Evolutionary conservation across 179 eudicot species (phyloP).

Genomic region (Silene coronaria): DNA sequence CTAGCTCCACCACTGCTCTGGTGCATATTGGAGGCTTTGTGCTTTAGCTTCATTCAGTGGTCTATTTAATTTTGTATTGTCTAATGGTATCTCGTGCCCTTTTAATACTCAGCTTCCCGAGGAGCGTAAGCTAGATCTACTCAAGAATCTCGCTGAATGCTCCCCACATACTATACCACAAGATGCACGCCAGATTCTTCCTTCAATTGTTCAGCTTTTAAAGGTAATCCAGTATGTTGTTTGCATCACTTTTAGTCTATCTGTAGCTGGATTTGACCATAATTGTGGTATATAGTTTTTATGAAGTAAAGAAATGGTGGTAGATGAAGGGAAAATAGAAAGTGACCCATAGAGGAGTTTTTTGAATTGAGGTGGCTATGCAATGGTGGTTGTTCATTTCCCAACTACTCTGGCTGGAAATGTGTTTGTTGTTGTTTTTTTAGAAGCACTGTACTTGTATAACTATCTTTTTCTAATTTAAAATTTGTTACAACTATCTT

Average conservation of each 20-base stretch:
- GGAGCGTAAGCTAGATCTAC: constrained; percentile 78
- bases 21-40: constrained; percentile 1
- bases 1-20: no score
- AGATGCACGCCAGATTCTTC: constrained; percentile 83
- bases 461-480: not conserved
- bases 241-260: not conserved
- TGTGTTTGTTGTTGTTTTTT: not conserved
- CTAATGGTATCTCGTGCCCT: not conserved
- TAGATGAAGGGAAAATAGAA: not conserved
- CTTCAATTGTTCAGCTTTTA: constrained; percentile 71
- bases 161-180: constrained; percentile 72
- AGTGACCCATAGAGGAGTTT: not conserved
- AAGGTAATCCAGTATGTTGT: constrained; percentile 44
- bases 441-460: not conserved
- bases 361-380: not conserved
- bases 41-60: not conserved
- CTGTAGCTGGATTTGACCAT: not conserved
- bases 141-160: constrained; percentile 89
- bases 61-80: not conserved
- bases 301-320: not conserved
- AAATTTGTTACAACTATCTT: not conserved
- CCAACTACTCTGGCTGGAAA: not conserved
- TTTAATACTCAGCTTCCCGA: constrained; percentile 65
- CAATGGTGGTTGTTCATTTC: constrained; percentile 7
- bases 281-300: not conserved